Percentiles rank a stretch among this genome's conserved stretches.
Conservation (phyloP, 805 yeast species). For the Hagleromyces aurorensis region DNA sequence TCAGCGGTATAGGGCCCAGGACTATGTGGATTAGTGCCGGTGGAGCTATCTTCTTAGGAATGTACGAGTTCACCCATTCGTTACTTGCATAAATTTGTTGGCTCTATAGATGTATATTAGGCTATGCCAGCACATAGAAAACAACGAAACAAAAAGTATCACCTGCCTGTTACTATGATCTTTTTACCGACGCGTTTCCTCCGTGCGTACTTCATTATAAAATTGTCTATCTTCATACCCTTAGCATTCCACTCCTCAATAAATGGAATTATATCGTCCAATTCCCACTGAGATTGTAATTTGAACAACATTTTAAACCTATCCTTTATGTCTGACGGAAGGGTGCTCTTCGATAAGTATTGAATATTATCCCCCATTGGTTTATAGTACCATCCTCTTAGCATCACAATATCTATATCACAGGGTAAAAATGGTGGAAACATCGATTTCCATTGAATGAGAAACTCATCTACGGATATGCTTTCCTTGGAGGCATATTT, state of each 20-base stretch:
- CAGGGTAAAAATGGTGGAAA: constrained; percentile 59
- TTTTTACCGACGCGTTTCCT: constrained; percentile 41
- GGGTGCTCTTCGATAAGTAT: constrained; percentile 41
- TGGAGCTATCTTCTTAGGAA: constrained; percentile 94
- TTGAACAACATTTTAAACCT: constrained; percentile 48
- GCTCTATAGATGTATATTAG: not conserved
- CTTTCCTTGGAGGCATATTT: constrained; percentile 29
- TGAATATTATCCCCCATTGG: constrained; percentile 41
- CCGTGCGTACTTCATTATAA: constrained; percentile 55
- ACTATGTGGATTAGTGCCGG: constrained; percentile 98
- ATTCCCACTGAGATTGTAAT: constrained; percentile 49
- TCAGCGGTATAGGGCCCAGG: constrained; percentile 87
- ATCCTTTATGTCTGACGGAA: constrained; percentile 41
- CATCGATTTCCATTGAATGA: constrained; percentile 53
- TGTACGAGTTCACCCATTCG: constrained; percentile 65
- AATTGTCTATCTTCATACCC: constrained; percentile 46
- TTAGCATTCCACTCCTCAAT: constrained; percentile 50
- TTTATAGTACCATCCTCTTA: constrained; percentile 48
- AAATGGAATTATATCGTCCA: constrained; percentile 57
- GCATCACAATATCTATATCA: constrained; percentile 44
- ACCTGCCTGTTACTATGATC: constrained; percentile 30
- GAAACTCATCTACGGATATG: constrained; percentile 42
- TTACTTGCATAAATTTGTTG: constrained; percentile 18
- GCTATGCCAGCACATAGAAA: not conserved
- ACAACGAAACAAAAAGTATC: constrained; percentile 4